Base-by-base conservation (phyloP, 2,329 filamentous ascomycete species). In the Botrytis deweyae region DNA sequence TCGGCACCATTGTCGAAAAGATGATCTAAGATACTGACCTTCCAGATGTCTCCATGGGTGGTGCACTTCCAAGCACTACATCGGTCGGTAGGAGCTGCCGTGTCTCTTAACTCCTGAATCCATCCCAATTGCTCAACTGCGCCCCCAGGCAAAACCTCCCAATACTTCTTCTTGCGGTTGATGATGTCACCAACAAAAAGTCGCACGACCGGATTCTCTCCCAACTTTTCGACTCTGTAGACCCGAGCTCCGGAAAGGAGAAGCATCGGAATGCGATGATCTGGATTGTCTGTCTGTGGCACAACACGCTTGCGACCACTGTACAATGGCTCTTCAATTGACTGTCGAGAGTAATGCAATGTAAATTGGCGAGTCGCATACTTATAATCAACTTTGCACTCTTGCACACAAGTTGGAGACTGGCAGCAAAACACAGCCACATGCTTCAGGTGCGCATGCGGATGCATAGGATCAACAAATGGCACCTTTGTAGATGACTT, bases 361-460 rank as follows among this genome's bases (percentile, higher is more conserved):
- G 66, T 25, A 25, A 72, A 67, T 33, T 70, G 55, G 8, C 55
- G n/a, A 10, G 46, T 44, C 18, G 29, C 25, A n/a, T 68, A 20
- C 33, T 67, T 29, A 16, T 55, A 67, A 3, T 58, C 29, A 20
- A 14, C 12, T 9, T 12, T 33, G 14, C 33, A 20, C 25, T 20
- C 20, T 29, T 8, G 16, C 3, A 67, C 9, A 38, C 49, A 55
- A 14, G 18, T 14, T 0, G 63, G 44, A 1, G 33, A 55, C 36
- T 33, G 70, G n/a, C 70, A 72, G 16, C 62, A 72, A 16, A 72
- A 72, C 6, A 72, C 2, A 20, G 70, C 22, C 4, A 8, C n/a
- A 14, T 65, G 36, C 36, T 49, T 12, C 16, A 55, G 18, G 25
- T 67, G 49, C 3, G 62, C 70, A 12, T 46, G 61, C 4, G 29